Evolutionary conservation across 1,284 basidiomycete species (phyloP).

Genomic region (Heliocybe sulcata): DNA sequence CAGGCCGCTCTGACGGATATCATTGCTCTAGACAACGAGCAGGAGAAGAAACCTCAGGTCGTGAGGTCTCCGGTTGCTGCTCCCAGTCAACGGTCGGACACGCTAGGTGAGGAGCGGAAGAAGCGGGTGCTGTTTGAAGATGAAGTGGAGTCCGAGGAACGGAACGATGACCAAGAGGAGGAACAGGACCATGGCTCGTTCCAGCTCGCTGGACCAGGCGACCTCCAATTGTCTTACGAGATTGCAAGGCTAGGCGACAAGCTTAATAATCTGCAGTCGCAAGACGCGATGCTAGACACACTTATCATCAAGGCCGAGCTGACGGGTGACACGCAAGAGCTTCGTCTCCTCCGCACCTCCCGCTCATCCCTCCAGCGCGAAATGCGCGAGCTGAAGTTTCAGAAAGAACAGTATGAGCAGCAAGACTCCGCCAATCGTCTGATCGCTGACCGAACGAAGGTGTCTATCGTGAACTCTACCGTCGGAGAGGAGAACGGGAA

Average conservation of each 20-base stretch:
- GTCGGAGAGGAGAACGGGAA: constrained; percentile 79
- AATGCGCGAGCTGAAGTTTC: constrained; percentile 78
- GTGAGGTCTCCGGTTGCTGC: constrained; percentile 1
- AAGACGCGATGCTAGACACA: constrained; percentile 78
- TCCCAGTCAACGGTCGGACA: constrained; percentile 11
- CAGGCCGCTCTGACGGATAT: constrained; percentile 92
- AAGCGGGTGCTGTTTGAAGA: constrained; percentile 19
- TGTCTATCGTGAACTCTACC: constrained; percentile 73
- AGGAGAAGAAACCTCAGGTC: constrained; percentile 18
- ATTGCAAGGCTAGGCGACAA: constrained; percentile 72
- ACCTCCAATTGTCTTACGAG: constrained; percentile 80
- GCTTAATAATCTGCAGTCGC: constrained; percentile 70
- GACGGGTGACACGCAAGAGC: constrained; percentile 83
- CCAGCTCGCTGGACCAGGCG: constrained; percentile 75
- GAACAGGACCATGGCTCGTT: constrained; percentile 49
- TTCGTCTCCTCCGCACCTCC: constrained; percentile 76
- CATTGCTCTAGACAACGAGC: constrained; percentile 73
- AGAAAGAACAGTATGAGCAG: constrained; percentile 86
- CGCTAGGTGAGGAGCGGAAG: constrained; percentile 9
- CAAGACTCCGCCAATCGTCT: constrained; percentile 84
- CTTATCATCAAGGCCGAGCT: constrained; percentile 92
- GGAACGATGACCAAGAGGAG: constrained; percentile 33
- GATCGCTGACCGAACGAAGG: constrained; percentile 70
- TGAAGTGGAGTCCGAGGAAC: constrained; percentile 25
- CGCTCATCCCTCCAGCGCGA: constrained; percentile 79